Evolutionary conservation across 1,284 basidiomycete species (phyloP), one percentile per base, ranked within the genome.

Genomic region (Melampsora abietis-canadensis): DNA sequence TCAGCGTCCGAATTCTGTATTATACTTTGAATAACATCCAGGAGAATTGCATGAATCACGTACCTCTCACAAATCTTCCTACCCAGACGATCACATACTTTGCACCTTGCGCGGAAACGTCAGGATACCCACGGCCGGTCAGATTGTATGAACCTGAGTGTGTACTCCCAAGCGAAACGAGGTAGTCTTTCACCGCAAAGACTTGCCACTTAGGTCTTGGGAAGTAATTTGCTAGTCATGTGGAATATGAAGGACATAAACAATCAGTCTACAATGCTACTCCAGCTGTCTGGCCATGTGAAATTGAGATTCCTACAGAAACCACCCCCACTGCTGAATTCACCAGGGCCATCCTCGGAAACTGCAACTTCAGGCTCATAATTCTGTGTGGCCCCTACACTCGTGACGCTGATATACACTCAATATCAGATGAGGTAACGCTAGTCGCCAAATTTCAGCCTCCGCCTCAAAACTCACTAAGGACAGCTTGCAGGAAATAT

Each of bases 61-160:
- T 2, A 65, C 70, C 70, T 57, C 34, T 73, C 27, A 77, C 76
- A 21, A 77, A 57, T 2, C 31, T 60, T 48, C 77, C 77, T 61
- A 27, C n/a, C 37, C 46, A 68, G n/a, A 61, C 68, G 48, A 79
- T 76, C 19, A 72, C 62, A 61, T 67, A 75, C 31, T 68, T 76
- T 40, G 78, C 79, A 19, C 79, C 80, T 64, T 81, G 81, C 0
- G 81, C 80, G 0, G 80, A 76, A 8, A 82, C 76, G 47, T 82
- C 81, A 0, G 81, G 81, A 76, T 80, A 81, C 7, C 76, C 81
- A 44, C 81, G 77, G 5, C 81, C 81, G 0, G 30, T 65, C 15
- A 65, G 59, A 75, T 81, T 81, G 77, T 78, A 82, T 40, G 80
- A 66, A 12, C 78, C 79, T 37, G 76, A 63, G 75, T 77, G 77